Conservation (phyloP, 441 rosid genomes). For the Cnidoscolus chayamansa region DNA sequence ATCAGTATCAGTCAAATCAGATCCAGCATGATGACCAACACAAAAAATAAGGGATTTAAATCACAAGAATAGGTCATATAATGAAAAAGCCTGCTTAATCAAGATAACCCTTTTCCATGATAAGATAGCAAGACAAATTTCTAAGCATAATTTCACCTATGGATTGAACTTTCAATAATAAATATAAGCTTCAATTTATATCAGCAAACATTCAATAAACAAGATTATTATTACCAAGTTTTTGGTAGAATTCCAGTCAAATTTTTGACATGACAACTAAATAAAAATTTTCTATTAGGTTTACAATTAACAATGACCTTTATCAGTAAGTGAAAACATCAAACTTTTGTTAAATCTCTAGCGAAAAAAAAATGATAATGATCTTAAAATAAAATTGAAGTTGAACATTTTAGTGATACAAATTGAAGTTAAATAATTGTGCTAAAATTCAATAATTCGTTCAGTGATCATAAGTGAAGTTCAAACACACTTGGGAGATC, state of each 20-base stretch:
- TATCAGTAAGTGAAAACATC: background rate
- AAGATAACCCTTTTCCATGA: background rate
- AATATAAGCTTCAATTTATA: background rate
- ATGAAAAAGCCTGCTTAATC: background rate
- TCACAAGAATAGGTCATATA: background rate
- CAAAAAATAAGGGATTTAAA: background rate
- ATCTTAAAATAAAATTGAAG: background rate
- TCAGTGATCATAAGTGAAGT: background rate
- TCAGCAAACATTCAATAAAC: background rate
- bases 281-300: background rate
- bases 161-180: background rate
- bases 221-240: background rate
- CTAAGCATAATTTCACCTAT: background rate
- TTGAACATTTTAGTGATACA: background rate
- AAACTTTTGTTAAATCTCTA: background rate
- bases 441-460: background rate
- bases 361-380: background rate
- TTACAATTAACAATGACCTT: background rate
- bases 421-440: background rate
- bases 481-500: background rate
- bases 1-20: constrained; percentile 5
- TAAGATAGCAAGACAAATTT: background rate
- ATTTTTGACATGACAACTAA: background rate
- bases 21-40: background rate
- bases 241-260: background rate